Evolutionary conservation across 148 eudicot species (phyloP).

Genomic region (Euryodendron excelsum): DNA sequence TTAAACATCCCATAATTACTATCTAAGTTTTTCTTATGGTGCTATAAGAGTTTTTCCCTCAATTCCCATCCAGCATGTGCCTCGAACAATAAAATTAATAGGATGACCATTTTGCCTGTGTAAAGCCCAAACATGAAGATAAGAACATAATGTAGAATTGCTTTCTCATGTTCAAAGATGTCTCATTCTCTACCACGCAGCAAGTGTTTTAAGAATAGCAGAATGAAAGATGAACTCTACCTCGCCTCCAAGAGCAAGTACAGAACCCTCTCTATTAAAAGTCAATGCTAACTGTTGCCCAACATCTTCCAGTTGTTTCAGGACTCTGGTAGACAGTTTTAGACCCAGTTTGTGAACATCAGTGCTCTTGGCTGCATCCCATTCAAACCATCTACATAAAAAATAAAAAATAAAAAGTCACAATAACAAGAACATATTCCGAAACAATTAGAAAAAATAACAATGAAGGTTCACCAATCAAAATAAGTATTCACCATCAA

Average conservation of each 20-base stretch:
- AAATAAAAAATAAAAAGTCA: not conserved
- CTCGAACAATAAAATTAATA: not conserved
- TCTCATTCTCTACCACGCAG: slow-evolving; percentile 3
- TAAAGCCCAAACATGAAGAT: not conserved
- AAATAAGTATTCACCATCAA: not conserved
- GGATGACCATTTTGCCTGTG: not conserved
- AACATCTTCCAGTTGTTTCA: slow-evolving; percentile 61
- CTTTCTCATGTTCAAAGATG: not conserved
- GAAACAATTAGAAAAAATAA: not conserved
- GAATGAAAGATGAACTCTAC: slow-evolving; percentile 33
- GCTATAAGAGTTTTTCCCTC: not conserved
- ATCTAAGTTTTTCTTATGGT: not conserved
- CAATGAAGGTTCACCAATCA: too few species aligned
- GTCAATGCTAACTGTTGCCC: slow-evolving; percentile 71
- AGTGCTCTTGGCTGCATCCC: slow-evolving; percentile 37
- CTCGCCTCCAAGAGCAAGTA: slow-evolving; percentile 82
- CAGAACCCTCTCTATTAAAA: slow-evolving; percentile 60
- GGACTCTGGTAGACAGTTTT: slow-evolving; percentile 50
- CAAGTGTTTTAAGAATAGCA: not conserved
- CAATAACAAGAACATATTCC: not conserved
- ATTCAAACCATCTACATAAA: slow-evolving; percentile 59
- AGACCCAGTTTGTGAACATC: slow-evolving; percentile 37
- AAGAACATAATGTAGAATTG: not conserved
- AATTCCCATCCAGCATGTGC: not conserved
- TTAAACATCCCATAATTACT: not conserved